Percentiles rank a stretch among this genome's conserved stretches.
These are phyloP conservation scores for Spathaspora passalidarum DNA, from an alignment of 805 yeast genomes.

Conservation along the genomic window DNA sequence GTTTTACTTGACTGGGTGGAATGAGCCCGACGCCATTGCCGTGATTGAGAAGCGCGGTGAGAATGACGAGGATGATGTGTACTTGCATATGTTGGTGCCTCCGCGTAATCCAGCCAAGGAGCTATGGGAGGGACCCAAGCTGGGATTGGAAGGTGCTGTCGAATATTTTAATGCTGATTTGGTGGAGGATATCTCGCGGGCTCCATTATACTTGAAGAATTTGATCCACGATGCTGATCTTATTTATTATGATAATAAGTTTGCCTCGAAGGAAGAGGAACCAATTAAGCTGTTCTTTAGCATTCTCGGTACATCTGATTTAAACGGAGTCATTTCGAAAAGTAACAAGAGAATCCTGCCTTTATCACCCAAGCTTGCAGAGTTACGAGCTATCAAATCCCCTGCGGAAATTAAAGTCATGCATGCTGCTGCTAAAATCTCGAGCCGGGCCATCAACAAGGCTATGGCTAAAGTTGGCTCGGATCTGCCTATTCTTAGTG, in stretches of 20 bases:
- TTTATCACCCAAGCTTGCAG: constrained; percentile 40
- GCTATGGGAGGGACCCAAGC: constrained; percentile 93
- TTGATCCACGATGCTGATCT: constrained; percentile 47
- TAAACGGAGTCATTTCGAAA: constrained; percentile 13
- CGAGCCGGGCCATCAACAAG: constrained; percentile 78
- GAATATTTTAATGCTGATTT: constrained; percentile 88
- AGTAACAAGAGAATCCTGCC: constrained; percentile 36
- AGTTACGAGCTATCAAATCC: constrained; percentile 69
- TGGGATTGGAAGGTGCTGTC: constrained; percentile 78
- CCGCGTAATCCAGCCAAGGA: constrained; percentile 75
- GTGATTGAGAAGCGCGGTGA: constrained; percentile 60
- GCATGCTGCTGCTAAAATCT: constrained; percentile 79
- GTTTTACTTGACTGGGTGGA: constrained; percentile 86
- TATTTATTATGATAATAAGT: constrained; percentile 54
- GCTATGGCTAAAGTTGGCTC: constrained; percentile 64
- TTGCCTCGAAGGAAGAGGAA: constrained; percentile 9
- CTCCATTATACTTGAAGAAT: constrained; percentile 42
- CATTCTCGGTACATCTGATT: constrained; percentile 8
- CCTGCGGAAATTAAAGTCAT: constrained; percentile 71
- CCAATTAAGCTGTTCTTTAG: constrained; percentile 15
- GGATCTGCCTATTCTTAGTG: constrained; percentile 52
- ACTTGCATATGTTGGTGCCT: constrained; percentile 80
- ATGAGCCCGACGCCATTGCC: constrained; percentile 79
- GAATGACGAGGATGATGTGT: constrained; percentile 43
- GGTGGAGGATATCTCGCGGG: constrained; percentile 49